A percentile compares a stretch with the other conserved stretches of the same genome.
Conservation (phyloP, 352 stramenopile genomes). For the Phytophthora hybrid region DNA sequence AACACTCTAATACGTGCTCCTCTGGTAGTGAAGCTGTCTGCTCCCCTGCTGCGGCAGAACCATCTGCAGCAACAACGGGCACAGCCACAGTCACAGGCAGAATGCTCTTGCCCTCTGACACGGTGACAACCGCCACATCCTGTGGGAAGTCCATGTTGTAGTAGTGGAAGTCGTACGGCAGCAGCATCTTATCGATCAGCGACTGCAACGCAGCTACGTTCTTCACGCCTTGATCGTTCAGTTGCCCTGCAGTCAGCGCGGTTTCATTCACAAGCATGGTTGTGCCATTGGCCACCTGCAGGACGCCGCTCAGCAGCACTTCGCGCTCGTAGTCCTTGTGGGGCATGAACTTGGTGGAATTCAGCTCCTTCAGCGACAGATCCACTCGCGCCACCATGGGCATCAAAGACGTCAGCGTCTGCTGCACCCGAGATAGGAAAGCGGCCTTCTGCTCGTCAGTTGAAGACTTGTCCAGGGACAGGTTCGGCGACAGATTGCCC, state of each 20-base stretch:
- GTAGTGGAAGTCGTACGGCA: slow-evolving; percentile 88
- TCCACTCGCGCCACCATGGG: slow-evolving; percentile 62
- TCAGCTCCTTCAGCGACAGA: slow-evolving; percentile 70
- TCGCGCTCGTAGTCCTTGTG: slow-evolving; percentile 85
- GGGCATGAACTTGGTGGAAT: slow-evolving; percentile 67
- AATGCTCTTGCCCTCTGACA: slow-evolving; percentile 82
- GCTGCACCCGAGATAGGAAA: slow-evolving; percentile 38
- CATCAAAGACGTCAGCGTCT: slow-evolving; percentile 55
- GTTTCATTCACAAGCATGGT: slow-evolving; percentile 78
- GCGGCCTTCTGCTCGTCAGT: slow-evolving; percentile 28
- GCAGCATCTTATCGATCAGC: slow-evolving; percentile 77
- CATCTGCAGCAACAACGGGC: slow-evolving; percentile 28
- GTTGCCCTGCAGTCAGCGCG: slow-evolving; percentile 61
- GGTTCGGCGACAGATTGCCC: slow-evolving; percentile 78
- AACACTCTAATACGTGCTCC: slow-evolving; percentile 63
- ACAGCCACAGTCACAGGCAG: slow-evolving; percentile 69
- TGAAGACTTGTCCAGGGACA: slow-evolving; percentile 44
- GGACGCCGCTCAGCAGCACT: slow-evolving; percentile 50
- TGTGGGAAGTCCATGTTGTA: slow-evolving; percentile 89
- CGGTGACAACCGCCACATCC: slow-evolving; percentile 68
- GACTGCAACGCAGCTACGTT: slow-evolving; percentile 79
- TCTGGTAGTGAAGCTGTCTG: background rate
- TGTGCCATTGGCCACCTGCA: slow-evolving; percentile 80
- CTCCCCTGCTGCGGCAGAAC: background rate
- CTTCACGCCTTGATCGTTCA: slow-evolving; percentile 78